Conservation (phyloP, 257 asterid species). For the Fraxinus excelsior region DNA sequence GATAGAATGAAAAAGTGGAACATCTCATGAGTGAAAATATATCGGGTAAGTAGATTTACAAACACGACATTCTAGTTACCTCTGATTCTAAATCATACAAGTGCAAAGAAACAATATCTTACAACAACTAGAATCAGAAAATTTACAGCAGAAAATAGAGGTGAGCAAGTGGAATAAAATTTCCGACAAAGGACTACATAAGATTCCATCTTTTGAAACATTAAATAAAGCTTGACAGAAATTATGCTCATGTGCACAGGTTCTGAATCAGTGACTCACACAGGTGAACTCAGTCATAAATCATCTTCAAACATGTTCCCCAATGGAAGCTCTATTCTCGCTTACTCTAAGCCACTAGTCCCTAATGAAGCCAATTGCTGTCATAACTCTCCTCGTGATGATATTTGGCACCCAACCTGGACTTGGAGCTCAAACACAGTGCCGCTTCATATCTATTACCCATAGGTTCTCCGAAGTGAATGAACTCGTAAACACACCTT, state of each 20-base stretch:
- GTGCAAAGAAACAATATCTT: background rate
- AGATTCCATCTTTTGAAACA: background rate
- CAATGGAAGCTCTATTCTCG: background rate
- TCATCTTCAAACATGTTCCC: background rate
- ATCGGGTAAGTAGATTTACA: background rate
- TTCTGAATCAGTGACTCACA: background rate
- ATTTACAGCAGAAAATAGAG: background rate
- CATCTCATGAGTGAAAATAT: background rate
- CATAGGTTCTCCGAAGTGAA: background rate
- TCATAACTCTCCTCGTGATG: background rate
- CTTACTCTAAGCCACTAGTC: background rate
- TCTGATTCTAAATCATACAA: background rate
- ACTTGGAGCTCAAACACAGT: background rate
- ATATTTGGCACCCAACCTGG: background rate
- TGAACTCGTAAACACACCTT: background rate
- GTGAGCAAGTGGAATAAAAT: background rate
- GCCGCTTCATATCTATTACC: background rate
- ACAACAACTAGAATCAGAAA: background rate
- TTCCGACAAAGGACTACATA: background rate
- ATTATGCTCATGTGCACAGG: background rate
- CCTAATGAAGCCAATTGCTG: background rate
- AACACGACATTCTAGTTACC: background rate
- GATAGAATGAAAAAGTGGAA: background rate
- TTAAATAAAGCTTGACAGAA: background rate
- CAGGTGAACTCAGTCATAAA: background rate